Base-by-base conservation (phyloP, 768 basidiomycete species). In the Trametes punicea region DNA sequence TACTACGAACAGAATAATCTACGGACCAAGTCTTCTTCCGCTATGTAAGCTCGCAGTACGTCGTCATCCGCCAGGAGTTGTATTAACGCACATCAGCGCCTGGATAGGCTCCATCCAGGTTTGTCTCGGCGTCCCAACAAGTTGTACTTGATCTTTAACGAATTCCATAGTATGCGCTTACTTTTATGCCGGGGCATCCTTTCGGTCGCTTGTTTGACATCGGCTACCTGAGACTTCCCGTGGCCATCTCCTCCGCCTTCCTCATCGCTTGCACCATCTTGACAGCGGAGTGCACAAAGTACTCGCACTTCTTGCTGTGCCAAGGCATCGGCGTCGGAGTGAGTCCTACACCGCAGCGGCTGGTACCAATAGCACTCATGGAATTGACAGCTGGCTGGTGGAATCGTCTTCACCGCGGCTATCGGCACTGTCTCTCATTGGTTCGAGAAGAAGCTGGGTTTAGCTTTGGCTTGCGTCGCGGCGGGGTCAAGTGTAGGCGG, bases 81-180 rank as follows among this genome's bases (percentile, higher is more conserved):
- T 38, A 9, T 16, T 10, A 9, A 18, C 2, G 7, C 13, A 2
- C 58, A 88, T 87, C 59, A 89, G 88, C 41, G 81, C 88, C 33
- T 91, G 88, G 88, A 90, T 91, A 30, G 88, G 88, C 3, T 90
- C 88, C 0, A 71, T 84, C n/a, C 88, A 89, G 73, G 87, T 83
- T 41, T 4, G 57, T 46, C 1, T 10, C 6, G 25, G 18, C 4
- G 9, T 2, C n/a, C 3, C 39, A 40, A 16, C 42, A 21, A 44
- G 29, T 29, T 21, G 41, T 46, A 27, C 20, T 25, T 39, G 16
- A 9, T 7, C 49, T 27, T 8, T 18, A 25, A 40, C 13, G 10
- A 45, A n/a, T 29, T 6, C 63, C 10, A 9, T 8, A 88, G 85
- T 85, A 84, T 61, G 74, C 84, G 7, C 75, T 87, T 0, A 70